These are phyloP conservation scores for Harrya chromipes DNA, from an alignment of 768 basidiomycete species.

Conservation along the genomic window DNA sequence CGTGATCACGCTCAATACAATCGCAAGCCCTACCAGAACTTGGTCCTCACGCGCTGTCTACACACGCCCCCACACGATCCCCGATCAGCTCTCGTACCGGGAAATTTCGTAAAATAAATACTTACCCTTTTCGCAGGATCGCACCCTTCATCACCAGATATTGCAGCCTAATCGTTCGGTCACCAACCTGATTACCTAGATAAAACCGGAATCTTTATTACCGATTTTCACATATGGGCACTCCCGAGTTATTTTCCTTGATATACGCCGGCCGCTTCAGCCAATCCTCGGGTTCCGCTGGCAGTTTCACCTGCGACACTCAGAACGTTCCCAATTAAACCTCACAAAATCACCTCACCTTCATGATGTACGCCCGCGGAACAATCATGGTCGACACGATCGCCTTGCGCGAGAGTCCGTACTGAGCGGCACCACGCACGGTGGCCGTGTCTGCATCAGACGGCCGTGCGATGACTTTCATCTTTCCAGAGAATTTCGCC, in stretches of 20 bases:
- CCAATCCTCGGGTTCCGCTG: constrained; percentile 83
- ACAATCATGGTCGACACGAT: constrained; percentile 82
- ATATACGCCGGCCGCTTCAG: constrained; percentile 85
- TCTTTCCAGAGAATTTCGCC: constrained; percentile 64
- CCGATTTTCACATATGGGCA: constrained; percentile 84
- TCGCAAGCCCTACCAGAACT: constrained; percentile 63
- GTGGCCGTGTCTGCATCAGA: constrained; percentile 89
- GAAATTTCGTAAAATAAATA: constrained; percentile 7
- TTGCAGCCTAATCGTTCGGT: constrained; percentile 56
- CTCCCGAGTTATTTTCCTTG: constrained; percentile 68
- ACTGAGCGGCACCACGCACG: constrained; percentile 82
- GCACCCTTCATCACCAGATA: constrained; percentile 87
- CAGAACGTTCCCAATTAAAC: neutral
- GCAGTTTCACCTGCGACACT: constrained; percentile 69
- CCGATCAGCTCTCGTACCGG: constrained; percentile 19
- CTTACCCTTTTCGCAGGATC: constrained; percentile 81
- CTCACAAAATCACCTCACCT: constrained; percentile 40
- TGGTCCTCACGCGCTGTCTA: constrained; percentile 79
- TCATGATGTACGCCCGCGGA: constrained; percentile 85
- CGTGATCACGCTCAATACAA: constrained; percentile 3
- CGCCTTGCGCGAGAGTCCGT: constrained; percentile 71
- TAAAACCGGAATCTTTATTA: constrained; percentile 25
- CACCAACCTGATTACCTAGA: constrained; percentile 10
- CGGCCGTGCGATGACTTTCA: constrained; percentile 77
- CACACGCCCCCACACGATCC: neutral